These are phyloP conservation scores for Volvox carteri DNA, from an alignment of 163 green algal genomes.

Conservation along the genomic window DNA sequence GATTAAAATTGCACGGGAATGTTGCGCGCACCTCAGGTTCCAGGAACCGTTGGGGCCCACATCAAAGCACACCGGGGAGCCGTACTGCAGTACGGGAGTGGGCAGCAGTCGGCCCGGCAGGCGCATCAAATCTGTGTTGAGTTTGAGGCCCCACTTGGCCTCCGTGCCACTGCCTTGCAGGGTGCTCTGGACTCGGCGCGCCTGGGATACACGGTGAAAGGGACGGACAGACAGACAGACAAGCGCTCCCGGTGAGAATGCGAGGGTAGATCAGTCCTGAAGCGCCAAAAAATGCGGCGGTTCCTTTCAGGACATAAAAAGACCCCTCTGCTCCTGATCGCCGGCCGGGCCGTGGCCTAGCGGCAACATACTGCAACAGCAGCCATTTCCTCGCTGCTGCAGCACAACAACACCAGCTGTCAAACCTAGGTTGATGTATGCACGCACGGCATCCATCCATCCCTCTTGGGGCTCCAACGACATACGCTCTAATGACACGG, in stretches of 20 bases:
- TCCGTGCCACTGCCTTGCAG: neutral
- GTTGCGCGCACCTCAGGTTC: conserved; percentile 44
- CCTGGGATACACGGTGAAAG: neutral
- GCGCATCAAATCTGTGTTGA: neutral
- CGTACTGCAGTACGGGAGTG: conserved; percentile 70
- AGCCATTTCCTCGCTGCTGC: too few relatives aligned
- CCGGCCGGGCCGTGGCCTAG: neutral
- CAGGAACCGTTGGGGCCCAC: conserved; percentile 63
- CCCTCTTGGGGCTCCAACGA: neutral
- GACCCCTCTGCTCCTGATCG: neutral
- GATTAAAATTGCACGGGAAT: neutral
- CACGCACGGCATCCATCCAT: neutral
- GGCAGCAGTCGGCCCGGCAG: conserved; percentile 67
- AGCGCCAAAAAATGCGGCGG: too few relatives aligned
- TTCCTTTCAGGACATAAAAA: neutral
- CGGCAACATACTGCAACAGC: neutral
- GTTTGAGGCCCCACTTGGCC: conserved; percentile 13
- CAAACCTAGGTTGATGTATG: neutral
- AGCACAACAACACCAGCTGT: too few relatives aligned
- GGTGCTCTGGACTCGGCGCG: neutral
- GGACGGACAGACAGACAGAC: neutral
- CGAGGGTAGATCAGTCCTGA: too few relatives aligned
- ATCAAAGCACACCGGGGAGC: conserved; percentile 59
- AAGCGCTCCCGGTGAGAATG: neutral
- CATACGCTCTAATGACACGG: too few relatives aligned